A percentile compares a stretch with the other conserved stretches of the same genome.
Conservation (phyloP, 495 filamentous ascomycete genomes). For the Letharia columbiana region DNA sequence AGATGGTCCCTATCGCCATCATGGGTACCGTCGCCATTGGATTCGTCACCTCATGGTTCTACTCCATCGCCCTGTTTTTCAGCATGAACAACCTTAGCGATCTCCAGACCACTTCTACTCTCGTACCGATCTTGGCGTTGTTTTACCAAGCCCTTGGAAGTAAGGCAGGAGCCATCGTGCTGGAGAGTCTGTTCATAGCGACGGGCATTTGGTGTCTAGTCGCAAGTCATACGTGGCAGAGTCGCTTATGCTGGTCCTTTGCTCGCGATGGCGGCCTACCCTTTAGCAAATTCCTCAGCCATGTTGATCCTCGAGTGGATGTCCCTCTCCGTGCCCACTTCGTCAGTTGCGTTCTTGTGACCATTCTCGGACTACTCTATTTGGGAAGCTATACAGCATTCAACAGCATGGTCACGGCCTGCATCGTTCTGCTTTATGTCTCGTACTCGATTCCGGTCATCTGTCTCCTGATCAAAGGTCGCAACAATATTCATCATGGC, state of each 20-base stretch:
- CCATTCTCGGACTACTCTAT: constrained; percentile 45
- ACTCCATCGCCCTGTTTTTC: constrained; percentile 52
- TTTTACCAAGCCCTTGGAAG: constrained; percentile 47
- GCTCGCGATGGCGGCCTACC: constrained; percentile 51
- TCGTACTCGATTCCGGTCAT: constrained; percentile 45
- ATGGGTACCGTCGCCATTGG: constrained; percentile 53
- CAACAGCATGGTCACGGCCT: constrained; percentile 47
- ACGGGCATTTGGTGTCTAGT: constrained; percentile 50
- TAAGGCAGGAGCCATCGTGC: constrained; percentile 46
- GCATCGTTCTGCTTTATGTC: constrained; percentile 44
- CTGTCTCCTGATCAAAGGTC: constrained; percentile 42
- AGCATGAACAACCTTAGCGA: constrained; percentile 43
- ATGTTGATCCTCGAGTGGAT: constrained; percentile 42
- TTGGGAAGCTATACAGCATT: constrained; percentile 46
- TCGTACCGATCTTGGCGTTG: constrained; percentile 49
- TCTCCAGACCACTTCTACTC: constrained; percentile 41
- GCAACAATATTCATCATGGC: constrained; percentile 44
- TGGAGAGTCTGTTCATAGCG: constrained; percentile 46
- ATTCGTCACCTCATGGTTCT: constrained; percentile 49
- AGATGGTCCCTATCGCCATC: constrained; percentile 43
- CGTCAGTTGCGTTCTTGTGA: constrained; percentile 42
- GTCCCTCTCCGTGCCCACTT: constrained; percentile 47
- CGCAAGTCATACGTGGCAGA: constrained; percentile 50
- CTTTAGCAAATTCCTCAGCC: constrained; percentile 36
- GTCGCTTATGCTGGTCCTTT: constrained; percentile 52